phyloP scores from a whole-genome alignment of 257 asterid genomes.

The Capsicum rhomboideum region DNA sequence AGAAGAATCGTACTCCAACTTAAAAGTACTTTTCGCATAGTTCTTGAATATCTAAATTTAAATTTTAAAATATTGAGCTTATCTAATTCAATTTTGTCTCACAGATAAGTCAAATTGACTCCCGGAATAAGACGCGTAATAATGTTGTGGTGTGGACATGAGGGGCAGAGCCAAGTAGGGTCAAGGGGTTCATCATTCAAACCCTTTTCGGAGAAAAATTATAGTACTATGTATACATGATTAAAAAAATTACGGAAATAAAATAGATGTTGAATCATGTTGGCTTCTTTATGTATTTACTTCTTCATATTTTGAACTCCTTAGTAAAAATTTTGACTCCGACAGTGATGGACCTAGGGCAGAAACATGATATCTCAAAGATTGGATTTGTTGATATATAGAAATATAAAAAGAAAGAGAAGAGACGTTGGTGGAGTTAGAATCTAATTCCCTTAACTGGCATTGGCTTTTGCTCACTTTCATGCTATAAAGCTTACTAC shows the following conservation, averaged over 20 bases:
- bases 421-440: constrained; percentile 14
- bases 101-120: background rate
- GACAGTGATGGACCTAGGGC: background rate
- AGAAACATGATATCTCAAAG: background rate
- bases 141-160: no score
- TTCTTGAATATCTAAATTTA: background rate
- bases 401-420: background rate
- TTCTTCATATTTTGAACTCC: background rate
- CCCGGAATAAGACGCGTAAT: no score
- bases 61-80: background rate
- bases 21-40: background rate
- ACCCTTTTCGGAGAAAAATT: fast-evolving
- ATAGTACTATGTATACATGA: background rate
- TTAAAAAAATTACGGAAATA: background rate
- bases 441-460: constrained; percentile 19
- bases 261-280: no score
- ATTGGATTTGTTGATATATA: background rate
- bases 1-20: no score
- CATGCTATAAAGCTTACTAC: constrained; percentile 10
- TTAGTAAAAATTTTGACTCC: background rate
- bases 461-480: constrained; percentile 20
- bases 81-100: background rate
- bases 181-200: background rate
- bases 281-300: background rate
- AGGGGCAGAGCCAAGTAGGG: background rate